phyloP scores from a whole-genome alignment of 805 yeast species.

The Metschnikowia matae region DNA sequence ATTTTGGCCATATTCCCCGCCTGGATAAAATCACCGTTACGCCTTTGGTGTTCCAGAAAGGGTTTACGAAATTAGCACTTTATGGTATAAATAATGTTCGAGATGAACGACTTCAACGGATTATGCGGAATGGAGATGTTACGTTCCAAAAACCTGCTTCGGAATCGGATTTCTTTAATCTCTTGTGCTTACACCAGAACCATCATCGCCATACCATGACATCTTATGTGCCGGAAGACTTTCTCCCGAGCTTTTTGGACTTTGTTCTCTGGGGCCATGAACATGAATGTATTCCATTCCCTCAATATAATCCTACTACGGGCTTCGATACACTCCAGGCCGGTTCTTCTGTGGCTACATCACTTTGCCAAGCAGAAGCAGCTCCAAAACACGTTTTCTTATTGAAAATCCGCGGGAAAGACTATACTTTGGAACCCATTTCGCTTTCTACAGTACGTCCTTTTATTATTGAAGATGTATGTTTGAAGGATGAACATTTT shows the following conservation, averaged over 20 bases:
- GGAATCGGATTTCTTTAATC: conserved; percentile 71
- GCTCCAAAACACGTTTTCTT: conserved; percentile 71
- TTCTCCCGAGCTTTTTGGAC: conserved; percentile 77
- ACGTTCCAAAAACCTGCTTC: conserved; percentile 68
- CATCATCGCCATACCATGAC: conserved; percentile 78
- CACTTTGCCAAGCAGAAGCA: conserved; percentile 81
- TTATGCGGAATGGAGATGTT: conserved; percentile 77
- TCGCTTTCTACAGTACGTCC: conserved; percentile 74
- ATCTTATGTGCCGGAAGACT: conserved; percentile 77
- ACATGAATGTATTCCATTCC: conserved; percentile 82
- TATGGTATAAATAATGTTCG: conserved; percentile 87
- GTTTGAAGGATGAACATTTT: conserved; percentile 49
- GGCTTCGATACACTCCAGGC: conserved; percentile 83
- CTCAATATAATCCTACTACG: conserved; percentile 52
- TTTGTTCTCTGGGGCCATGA: conserved; percentile 97
- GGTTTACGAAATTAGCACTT: conserved; percentile 73
- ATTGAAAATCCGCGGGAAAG: conserved; percentile 55
- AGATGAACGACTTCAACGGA: conserved; percentile 80
- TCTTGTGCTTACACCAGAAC: conserved; percentile 89
- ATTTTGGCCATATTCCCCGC: conserved; percentile 78
- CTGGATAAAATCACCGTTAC: conserved; percentile 68
- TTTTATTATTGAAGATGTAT: conserved; percentile 66
- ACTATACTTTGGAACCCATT: conserved; percentile 56
- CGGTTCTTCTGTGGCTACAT: conserved; percentile 92
- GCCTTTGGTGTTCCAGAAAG: conserved; percentile 82